A percentile compares a stretch with the other conserved stretches of the same genome.
phyloP scores from a whole-genome alignment of 2,329 filamentous ascomycete species.

The Alternaria ventricosa region DNA sequence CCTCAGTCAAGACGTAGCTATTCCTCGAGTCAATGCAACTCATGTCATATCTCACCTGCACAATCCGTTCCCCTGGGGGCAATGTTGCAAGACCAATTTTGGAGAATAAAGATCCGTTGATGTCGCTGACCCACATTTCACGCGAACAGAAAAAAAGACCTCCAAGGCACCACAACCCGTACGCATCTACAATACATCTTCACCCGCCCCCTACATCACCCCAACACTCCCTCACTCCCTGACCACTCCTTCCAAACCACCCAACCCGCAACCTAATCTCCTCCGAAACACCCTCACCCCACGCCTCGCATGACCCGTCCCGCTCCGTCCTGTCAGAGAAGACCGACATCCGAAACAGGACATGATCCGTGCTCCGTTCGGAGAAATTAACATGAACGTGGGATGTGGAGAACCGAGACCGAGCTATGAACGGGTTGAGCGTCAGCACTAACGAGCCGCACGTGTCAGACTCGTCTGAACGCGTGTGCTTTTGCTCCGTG shows the following conservation, averaged over 20 bases:
- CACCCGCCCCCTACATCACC: too few relatives aligned
- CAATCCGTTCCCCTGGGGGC: not conserved
- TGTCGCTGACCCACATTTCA: too few relatives aligned
- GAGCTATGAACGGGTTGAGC: not conserved
- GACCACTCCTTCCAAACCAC: not conserved
- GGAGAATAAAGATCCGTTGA: too few relatives aligned
- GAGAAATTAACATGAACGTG: not conserved
- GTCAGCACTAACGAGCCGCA: not conserved
- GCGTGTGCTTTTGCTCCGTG: not conserved
- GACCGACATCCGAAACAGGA: not conserved
- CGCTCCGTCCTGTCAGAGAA: not conserved
- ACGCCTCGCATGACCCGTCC: not conserved
- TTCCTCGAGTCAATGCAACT: not conserved
- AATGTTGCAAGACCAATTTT: not conserved
- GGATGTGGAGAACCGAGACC: not conserved
- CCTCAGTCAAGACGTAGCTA: not conserved
- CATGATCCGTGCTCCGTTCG: not conserved
- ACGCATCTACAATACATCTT: too few relatives aligned
- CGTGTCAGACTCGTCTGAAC: not conserved
- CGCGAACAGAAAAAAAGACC: too few relatives aligned
- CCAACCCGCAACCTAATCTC: not conserved
- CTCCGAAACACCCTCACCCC: not conserved
- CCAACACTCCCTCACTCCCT: too few relatives aligned
- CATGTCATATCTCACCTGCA: not conserved
- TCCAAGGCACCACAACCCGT: too few relatives aligned